Conservation (phyloP, 352 stramenopile genomes). For the Globisporangium lucens region DNA sequence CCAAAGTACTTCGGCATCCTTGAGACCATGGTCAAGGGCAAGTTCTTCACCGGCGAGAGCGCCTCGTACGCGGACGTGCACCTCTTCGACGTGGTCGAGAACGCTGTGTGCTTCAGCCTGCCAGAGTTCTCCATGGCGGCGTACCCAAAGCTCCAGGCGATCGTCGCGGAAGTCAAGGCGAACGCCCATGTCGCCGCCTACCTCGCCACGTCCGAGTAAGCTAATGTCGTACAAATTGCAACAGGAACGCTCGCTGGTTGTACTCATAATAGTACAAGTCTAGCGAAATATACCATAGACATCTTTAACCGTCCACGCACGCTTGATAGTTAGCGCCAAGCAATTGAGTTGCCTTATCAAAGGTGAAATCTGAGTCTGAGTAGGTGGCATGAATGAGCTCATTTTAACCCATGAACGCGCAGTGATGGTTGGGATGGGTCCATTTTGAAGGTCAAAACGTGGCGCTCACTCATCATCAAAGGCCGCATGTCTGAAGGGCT, state of each 20-base stretch:
- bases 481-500: neutral
- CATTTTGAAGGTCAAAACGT: neutral
- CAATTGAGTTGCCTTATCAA: neutral
- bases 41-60: conserved; percentile 51
- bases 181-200: conserved; percentile 43
- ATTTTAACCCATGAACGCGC: neutral
- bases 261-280: neutral
- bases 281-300: neutral
- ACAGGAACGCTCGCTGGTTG: neutral
- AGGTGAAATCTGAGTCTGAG: neutral
- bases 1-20: conserved; percentile 28
- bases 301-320: neutral
- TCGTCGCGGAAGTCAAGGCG: conserved; percentile 35
- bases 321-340: neutral
- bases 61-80: conserved; percentile 38
- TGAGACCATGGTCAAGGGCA: conserved; percentile 41
- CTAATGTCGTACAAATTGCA: neutral
- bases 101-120: conserved; percentile 31
- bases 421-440: neutral
- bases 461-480: neutral
- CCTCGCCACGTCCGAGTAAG: conserved; percentile 20
- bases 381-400: neutral
- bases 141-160: conserved; percentile 43
- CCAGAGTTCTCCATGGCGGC: conserved; percentile 29
- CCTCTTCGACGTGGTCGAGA: conserved; percentile 41